Evolutionary conservation across 441 rosid genomes (phyloP).

Genomic region (Hura crepitans): DNA sequence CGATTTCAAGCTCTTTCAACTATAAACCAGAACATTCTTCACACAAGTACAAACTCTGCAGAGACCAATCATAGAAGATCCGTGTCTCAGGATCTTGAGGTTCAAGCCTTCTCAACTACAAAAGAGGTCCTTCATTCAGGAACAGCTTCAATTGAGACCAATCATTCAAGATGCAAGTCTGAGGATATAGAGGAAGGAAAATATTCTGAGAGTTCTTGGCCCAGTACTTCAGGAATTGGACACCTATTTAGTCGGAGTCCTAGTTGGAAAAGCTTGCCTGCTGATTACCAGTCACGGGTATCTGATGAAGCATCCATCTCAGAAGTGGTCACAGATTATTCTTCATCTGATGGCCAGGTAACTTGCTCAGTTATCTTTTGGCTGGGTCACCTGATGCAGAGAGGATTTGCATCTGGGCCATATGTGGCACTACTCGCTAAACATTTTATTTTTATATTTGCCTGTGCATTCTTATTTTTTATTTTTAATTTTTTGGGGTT

Average conservation of each 20-base stretch:
- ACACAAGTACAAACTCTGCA: constrained; percentile 34
- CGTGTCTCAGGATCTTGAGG: constrained; percentile 42
- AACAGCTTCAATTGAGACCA: constrained; percentile 31
- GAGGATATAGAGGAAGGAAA: constrained; percentile 39
- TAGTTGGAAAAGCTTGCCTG: constrained; percentile 40
- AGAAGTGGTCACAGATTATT: constrained; percentile 42
- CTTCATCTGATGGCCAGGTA: constrained; percentile 47
- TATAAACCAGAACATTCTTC: constrained; percentile 32
- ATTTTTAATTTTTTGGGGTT: neutral
- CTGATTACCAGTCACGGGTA: constrained; percentile 43
- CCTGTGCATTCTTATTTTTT: neutral
- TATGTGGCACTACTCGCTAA: neutral
- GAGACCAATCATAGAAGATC: constrained; percentile 30
- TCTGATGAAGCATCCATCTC: constrained; percentile 56
- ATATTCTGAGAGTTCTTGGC: constrained; percentile 35
- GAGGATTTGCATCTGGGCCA: neutral
- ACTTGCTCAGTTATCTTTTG: constrained; percentile 16
- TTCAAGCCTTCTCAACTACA: constrained; percentile 20
- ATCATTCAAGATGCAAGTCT: constrained; percentile 38
- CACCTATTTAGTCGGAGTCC: constrained; percentile 38
- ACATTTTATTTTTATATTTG: neutral
- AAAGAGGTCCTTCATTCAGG: constrained; percentile 30
- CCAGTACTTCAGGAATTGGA: constrained; percentile 34
- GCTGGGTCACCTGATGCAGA: neutral
- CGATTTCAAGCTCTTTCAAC: constrained; percentile 48